Conservation (phyloP, 1,284 basidiomycete species). For the Irpex rosettiformis region DNA sequence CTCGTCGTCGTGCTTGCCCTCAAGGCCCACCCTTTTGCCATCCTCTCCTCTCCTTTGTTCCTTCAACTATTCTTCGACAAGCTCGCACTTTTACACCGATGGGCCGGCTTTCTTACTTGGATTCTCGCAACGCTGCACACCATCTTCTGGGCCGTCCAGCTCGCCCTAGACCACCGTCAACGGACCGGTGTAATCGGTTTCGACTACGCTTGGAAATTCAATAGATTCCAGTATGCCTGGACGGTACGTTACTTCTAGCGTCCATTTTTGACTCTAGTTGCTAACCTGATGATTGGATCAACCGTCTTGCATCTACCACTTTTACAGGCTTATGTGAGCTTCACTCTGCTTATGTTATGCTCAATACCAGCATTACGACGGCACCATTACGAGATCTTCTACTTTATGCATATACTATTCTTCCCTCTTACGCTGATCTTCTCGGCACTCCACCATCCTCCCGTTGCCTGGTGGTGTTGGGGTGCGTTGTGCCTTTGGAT, state of each 20-base stretch:
- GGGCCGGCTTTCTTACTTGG: constrained; percentile 75
- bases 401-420: constrained; percentile 65
- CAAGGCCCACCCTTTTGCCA: constrained; percentile 79
- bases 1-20: constrained; percentile 76
- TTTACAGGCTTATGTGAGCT: constrained; percentile 60
- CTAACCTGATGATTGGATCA: background rate
- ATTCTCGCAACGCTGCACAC: constrained; percentile 68
- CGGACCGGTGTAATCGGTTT: constrained; percentile 55
- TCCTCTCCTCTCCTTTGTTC: constrained; percentile 70
- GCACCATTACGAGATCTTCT: constrained; percentile 76
- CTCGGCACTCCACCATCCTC: constrained; percentile 68
- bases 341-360: constrained; percentile 65
- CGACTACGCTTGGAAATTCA: constrained; percentile 61
- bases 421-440: constrained; percentile 61
- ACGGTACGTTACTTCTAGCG: constrained; percentile 45
- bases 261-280: background rate
- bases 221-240: constrained; percentile 74
- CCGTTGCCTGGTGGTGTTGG: constrained; percentile 69
- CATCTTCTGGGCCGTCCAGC: constrained; percentile 73
- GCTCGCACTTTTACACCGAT: constrained; percentile 68
- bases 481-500: constrained; percentile 63
- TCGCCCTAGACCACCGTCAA: constrained; percentile 48
- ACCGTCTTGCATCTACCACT: background rate
- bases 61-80: constrained; percentile 78
- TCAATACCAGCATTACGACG: constrained; percentile 66